A percentile compares a stretch with the other conserved stretches of the same genome.
Evolutionary conservation across 306 rosid species (phyloP).

Genomic region (Aeschynomene evenia): DNA sequence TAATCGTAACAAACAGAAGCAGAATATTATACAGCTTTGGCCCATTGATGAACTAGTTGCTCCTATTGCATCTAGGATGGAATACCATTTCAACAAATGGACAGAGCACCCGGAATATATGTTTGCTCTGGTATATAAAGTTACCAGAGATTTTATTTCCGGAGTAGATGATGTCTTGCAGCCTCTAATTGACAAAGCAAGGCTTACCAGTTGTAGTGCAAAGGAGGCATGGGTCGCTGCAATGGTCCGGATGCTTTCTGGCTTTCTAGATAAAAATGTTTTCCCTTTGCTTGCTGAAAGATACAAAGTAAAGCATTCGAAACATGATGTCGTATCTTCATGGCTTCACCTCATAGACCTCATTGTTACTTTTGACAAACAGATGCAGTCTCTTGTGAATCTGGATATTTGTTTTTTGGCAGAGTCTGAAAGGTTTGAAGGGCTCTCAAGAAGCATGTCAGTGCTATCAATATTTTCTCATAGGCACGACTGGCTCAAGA

Average conservation of each 20-base stretch:
- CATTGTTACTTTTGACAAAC: slow-evolving; percentile 55
- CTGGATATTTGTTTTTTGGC: slow-evolving; percentile 44
- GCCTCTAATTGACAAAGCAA: slow-evolving; percentile 72
- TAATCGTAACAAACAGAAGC: slow-evolving; percentile 38
- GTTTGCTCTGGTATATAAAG: slow-evolving; percentile 62
- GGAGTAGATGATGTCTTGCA: slow-evolving; percentile 81
- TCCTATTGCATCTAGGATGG: slow-evolving; percentile 75
- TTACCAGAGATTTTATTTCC: slow-evolving; percentile 52
- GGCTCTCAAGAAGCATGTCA: slow-evolving; percentile 48
- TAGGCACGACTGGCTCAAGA: slow-evolving; percentile 69
- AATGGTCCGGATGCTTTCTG: slow-evolving; percentile 64
- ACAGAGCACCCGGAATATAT: slow-evolving; percentile 70
- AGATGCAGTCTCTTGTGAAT: slow-evolving; percentile 58
- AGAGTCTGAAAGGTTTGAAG: slow-evolving; percentile 50
- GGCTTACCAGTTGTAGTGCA: slow-evolving; percentile 67
- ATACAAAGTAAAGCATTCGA: slow-evolving; percentile 46
- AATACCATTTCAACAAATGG: slow-evolving; percentile 69
- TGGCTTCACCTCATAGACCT: slow-evolving; percentile 77
- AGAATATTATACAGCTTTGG: slow-evolving; percentile 55
- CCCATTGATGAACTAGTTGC: slow-evolving; percentile 70
- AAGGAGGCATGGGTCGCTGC: slow-evolving; percentile 80
- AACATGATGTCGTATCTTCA: slow-evolving; percentile 45
- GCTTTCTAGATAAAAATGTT: slow-evolving; percentile 53
- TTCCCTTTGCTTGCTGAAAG: slow-evolving; percentile 55
- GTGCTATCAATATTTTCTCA: slow-evolving; percentile 54